phyloP scores from a whole-genome alignment of 1,284 basidiomycete species.

The Sporisorium sorghi region DNA sequence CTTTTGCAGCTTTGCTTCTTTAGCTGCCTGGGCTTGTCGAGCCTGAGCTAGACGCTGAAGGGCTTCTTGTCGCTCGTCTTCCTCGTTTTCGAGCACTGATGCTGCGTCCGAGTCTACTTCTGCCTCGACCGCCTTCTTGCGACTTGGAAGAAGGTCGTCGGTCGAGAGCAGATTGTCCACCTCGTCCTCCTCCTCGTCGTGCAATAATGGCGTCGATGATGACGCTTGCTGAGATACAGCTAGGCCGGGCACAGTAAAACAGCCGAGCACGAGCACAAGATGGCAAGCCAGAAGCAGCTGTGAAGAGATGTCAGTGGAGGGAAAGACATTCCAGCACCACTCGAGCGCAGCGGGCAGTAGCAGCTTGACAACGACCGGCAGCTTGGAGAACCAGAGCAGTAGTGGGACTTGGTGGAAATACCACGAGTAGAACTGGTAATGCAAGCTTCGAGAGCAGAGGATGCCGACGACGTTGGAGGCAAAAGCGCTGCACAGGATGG shows the following conservation, averaged over 20 bases:
- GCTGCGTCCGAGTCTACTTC: not conserved
- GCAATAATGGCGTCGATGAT: not conserved
- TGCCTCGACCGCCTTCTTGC: not conserved
- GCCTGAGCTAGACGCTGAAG: slow-evolving; percentile 16
- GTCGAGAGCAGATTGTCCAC: slow-evolving; percentile 26
- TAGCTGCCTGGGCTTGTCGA: slow-evolving; percentile 18
- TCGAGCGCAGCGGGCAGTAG: slow-evolving; percentile 40
- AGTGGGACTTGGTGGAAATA: slow-evolving; percentile 94
- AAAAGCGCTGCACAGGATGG: slow-evolving; percentile 71
- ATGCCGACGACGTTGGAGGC: slow-evolving; percentile 93
- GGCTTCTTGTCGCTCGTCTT: slow-evolving; percentile 14
- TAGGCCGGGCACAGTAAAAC: slow-evolving; percentile 31
- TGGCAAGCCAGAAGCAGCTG: slow-evolving; percentile 46
- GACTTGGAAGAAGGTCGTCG: slow-evolving; percentile 6
- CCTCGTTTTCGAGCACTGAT: not conserved
- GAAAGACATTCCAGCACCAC: slow-evolving; percentile 61
- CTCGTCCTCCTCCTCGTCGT: slow-evolving; percentile 31
- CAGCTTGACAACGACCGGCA: slow-evolving; percentile 37
- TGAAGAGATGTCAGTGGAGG: slow-evolving; percentile 53
- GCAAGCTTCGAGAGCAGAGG: slow-evolving; percentile 90
- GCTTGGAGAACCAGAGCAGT: slow-evolving; percentile 75
- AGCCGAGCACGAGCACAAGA: slow-evolving; percentile 36
- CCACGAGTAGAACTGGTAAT: slow-evolving; percentile 99
- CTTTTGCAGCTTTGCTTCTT: slow-evolving; percentile 27
- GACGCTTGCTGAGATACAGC: not conserved